Conservation (phyloP, 768 basidiomycete genomes). For the Pleurotus sapidus region DNA sequence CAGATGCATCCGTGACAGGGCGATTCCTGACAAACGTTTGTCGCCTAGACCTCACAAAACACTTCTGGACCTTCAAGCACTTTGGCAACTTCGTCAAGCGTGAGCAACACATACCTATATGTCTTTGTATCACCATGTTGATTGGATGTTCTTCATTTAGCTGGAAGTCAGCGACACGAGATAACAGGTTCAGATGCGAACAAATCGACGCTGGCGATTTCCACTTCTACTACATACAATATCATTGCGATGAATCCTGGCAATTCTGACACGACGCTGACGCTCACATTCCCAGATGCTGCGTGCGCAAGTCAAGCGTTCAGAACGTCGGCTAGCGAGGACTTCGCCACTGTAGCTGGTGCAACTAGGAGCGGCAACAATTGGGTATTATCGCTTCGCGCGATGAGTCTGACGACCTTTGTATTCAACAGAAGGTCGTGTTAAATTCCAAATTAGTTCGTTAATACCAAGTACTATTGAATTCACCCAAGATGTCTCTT, state of each 20-base stretch:
- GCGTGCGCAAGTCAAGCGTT: constrained; percentile 24
- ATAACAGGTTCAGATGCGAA: constrained; percentile 30
- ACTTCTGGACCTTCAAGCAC: constrained; percentile 38
- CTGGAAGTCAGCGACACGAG: constrained; percentile 32
- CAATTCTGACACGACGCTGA: constrained; percentile 22
- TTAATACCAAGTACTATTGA: no score
- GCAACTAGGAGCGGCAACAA: constrained; percentile 19
- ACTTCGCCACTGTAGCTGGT: constrained; percentile 28
- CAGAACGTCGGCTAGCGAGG: constrained; percentile 30
- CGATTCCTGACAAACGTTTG: not conserved
- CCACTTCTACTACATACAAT: constrained; percentile 23
- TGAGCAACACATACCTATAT: constrained; percentile 13
- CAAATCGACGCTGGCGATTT: constrained; percentile 28
- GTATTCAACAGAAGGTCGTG: constrained; percentile 25
- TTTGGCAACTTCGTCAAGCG: constrained; percentile 39
- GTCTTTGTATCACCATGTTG: not conserved
- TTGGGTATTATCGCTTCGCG: constrained; percentile 27
- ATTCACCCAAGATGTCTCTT: no score
- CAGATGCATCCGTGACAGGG: not conserved
- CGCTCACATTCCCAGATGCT: constrained; percentile 30
- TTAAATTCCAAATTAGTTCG: constrained; percentile 5
- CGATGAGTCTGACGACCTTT: constrained; percentile 34
- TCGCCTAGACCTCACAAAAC: constrained; percentile 30
- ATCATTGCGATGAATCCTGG: constrained; percentile 34
- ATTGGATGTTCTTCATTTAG: constrained; percentile 11